Evolutionary conservation across 768 basidiomycete genomes (phyloP), one percentile per base, ranked within the genome.

Genomic region (Thelephora ganbajun): DNA sequence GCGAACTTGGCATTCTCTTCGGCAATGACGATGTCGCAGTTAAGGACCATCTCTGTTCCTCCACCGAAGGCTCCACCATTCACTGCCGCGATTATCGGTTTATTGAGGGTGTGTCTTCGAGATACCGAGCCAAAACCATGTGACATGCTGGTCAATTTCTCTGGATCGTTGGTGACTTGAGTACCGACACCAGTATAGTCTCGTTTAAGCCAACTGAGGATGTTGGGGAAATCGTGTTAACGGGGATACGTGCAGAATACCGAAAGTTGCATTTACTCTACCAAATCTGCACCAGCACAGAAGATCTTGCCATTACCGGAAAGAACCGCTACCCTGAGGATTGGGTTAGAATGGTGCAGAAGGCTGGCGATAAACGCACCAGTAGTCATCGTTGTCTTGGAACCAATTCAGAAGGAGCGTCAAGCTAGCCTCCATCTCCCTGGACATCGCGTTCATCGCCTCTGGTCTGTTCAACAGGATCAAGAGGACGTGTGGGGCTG

Each of bases 81-180:
- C 1, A 87, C 85, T 2, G 87, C 86, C 11, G 86, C 87, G 43
- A 89, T 80, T 45, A 87, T 74, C 5, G 84, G 84, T 57, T 89
- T 89, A 51, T 61, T 67, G 0, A 75, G 74, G 33, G 60, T 60
- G 35, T 68, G 70, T 3, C 87, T 72, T 20, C 82, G 74, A 1
- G 85, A 88, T 35, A 90, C 64, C 33, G 81, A 74, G 1, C 73
- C 87, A 59, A 89, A 88, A 5, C 86, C 84, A 51, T 81, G 63
- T 0, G 65, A 48, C 20, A 71, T 67, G 1, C 60, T 50, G 0
- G 64, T 61, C 11, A 70, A 46, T 19, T 53, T 46, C 52, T 73
- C 67, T 52, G 70, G 71, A 53, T 80, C 73, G 47, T 65, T 66
- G 1, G 57, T 55, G 7, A 48, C 48, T 36, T 56, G 26, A 30